Percentiles rank a stretch among this genome's conserved stretches.
Conservation (phyloP, 1,139 yeast genomes). For the Pichia sp. region DNA sequence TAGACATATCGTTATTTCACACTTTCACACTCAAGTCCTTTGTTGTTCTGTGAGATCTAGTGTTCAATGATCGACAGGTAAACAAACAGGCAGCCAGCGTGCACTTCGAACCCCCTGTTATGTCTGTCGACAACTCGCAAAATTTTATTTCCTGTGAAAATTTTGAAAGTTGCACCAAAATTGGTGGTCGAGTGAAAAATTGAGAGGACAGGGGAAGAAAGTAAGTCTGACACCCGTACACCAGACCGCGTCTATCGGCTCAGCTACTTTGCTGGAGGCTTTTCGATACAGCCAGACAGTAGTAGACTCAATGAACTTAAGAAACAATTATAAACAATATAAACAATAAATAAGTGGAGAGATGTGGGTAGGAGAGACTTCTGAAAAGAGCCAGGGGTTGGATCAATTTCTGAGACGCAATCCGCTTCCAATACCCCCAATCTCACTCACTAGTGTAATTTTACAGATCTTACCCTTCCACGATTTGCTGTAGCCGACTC, state of each 20-base stretch:
- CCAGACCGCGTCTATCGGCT: neutral
- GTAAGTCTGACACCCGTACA: neutral
- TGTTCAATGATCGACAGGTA: neutral
- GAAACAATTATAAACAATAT: conserved; percentile 2
- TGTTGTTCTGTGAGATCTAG: neutral
- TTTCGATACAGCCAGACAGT: neutral
- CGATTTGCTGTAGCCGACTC: conserved; percentile 76
- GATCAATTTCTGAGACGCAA: conserved; percentile 40
- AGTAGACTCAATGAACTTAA: neutral
- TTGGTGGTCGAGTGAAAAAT: conserved; percentile 1
- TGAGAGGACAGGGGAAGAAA: neutral
- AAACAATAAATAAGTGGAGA: conserved; percentile 1
- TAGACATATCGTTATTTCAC: conserved; percentile 46
- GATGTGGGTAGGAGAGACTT: neutral
- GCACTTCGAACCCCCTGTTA: neutral
- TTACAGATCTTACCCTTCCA: conserved; percentile 76
- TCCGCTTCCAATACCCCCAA: conserved; percentile 97
- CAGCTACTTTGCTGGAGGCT: no score
- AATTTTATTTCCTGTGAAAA: conserved; percentile 7
- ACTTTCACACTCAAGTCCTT: neutral
- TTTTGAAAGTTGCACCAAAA: conserved; percentile 2
- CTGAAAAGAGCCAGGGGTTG: neutral
- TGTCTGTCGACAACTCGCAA: conserved; percentile 5
- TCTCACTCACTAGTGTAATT: conserved; percentile 69
- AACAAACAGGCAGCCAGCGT: no score